Evolutionary conservation across 495 filamentous ascomycete genomes (phyloP).

Genomic region (Choiromyces venosus): DNA sequence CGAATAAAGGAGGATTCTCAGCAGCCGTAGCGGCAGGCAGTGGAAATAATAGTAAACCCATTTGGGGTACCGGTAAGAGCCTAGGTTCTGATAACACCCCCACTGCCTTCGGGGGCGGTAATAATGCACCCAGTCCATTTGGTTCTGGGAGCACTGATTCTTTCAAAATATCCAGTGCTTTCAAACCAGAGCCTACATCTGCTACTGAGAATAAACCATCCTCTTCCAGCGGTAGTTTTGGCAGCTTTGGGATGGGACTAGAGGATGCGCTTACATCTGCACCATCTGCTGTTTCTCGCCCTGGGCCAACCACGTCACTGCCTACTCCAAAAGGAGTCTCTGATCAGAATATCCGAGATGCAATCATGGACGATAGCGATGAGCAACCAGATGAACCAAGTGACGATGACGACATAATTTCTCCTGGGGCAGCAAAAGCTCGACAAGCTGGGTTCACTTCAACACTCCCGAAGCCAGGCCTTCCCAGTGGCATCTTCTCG

Average conservation of each 20-base stretch:
- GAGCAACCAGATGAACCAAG: constrained; percentile 40
- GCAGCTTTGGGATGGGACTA: constrained; percentile 50
- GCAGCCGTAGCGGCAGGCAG: constrained; percentile 40
- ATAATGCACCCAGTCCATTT: constrained; percentile 47
- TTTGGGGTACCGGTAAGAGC: constrained; percentile 45
- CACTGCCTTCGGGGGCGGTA: constrained; percentile 45
- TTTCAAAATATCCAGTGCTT: constrained; percentile 73
- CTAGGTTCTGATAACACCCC: constrained; percentile 50
- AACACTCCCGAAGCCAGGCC: constrained; percentile 10
- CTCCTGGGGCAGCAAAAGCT: constrained; percentile 40
- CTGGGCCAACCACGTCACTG: constrained; percentile 46
- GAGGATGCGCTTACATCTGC: constrained; percentile 53
- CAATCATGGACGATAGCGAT: constrained; percentile 53
- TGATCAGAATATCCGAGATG: constrained; percentile 53
- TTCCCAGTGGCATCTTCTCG: constrained; percentile 18
- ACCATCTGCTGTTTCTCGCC: constrained; percentile 35
- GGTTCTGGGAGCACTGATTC: constrained; percentile 48
- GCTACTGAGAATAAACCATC: constrained; percentile 58
- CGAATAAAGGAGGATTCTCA: constrained; percentile 55
- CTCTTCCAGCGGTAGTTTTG: constrained; percentile 43
- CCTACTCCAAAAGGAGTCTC: constrained; percentile 38
- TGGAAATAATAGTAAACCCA: constrained; percentile 34
- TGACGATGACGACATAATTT: constrained; percentile 39
- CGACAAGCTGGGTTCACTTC: constrained; percentile 35
- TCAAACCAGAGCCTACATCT: constrained; percentile 65